A percentile compares a stretch with the other conserved stretches of the same genome.
Conservation (phyloP, 768 basidiomycete species). For the Gelatoporia subvermispora region DNA sequence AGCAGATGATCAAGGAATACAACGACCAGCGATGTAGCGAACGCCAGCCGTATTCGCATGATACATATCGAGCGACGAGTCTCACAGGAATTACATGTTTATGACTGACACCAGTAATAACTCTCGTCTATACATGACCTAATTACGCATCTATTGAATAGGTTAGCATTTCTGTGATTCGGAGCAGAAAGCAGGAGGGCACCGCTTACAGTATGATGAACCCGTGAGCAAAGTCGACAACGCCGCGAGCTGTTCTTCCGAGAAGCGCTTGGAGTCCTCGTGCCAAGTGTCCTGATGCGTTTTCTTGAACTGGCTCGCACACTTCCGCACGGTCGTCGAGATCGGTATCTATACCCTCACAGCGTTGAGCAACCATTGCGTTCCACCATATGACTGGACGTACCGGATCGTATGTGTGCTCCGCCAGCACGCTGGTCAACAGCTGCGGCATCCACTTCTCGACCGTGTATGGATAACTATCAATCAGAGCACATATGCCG, state of each 20-base stretch:
- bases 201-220: constrained; percentile 69
- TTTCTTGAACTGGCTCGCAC: constrained; percentile 74
- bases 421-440: constrained; percentile 70
- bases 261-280: constrained; percentile 81
- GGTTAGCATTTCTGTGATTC: neutral
- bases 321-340: constrained; percentile 76
- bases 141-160: constrained; percentile 9
- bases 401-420: constrained; percentile 84
- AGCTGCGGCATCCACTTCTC: constrained; percentile 92
- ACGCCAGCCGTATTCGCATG: neutral
- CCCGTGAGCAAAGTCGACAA: constrained; percentile 83
- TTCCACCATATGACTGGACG: constrained; percentile 9
- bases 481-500: constrained; percentile 89
- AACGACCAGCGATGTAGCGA: neutral
- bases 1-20: constrained; percentile 5
- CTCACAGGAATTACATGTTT: no score
- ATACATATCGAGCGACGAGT: no score
- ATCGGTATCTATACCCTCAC: constrained; percentile 59
- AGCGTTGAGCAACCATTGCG: neutral
- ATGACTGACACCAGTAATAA: no score
- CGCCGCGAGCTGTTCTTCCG: constrained; percentile 77
- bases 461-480: constrained; percentile 93
- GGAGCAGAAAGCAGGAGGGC: neutral
- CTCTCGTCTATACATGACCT: neutral
- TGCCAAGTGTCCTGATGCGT: constrained; percentile 90